Evolutionary conservation across 2,329 filamentous ascomycete genomes (phyloP), one percentile per base, ranked within the genome.

Genomic region (Volutella citrinella): DNA sequence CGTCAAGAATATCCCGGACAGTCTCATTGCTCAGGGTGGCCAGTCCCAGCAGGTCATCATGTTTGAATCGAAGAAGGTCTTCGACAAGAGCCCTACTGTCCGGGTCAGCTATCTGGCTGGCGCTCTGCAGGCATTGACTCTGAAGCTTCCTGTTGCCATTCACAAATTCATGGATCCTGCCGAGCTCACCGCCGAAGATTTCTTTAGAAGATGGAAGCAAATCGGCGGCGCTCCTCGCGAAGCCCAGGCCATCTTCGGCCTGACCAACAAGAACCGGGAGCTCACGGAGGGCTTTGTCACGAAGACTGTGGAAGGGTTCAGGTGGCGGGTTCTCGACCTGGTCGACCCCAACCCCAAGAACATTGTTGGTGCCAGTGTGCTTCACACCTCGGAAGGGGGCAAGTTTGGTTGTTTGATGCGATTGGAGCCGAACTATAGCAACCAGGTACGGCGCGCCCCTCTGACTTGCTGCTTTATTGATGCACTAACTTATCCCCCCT

Each of bases 141-240:
- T 98, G 24, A 91, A 94, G 60, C 73, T 98, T 5, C 93, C 93
- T 0, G 78, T 98, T 5, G 71, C 87, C 1, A 78, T 91, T 34
- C 91, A 97, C 64, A 95, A 96, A 60, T 98, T 95, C 57, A 96
- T 97, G 89, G 90, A 96, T 44, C 80, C 87, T 0, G 90, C 93
- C 0, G 84, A 93, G 36, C 70, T 98, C 23, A 78, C 78, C 7
- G 80, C 84, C 0, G 93, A 98, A 32, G 93, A 98, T 57, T 98
- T 97, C 65, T 98, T 98, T 77, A 96, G 94, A 72, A 76, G 94
- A 32, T 98, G 93, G 93, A 94, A 95, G 72, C 93, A 98, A 65
- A 97, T 98, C 51, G 93, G 93, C 10, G 88, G 86, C 6, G 79
- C 80, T 3, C 83, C 90, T 2, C 78, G 94, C 19, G 94, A 98